Base-by-base conservation (phyloP, 2,329 filamentous ascomycete species). In the Claviceps sp. region DNA sequence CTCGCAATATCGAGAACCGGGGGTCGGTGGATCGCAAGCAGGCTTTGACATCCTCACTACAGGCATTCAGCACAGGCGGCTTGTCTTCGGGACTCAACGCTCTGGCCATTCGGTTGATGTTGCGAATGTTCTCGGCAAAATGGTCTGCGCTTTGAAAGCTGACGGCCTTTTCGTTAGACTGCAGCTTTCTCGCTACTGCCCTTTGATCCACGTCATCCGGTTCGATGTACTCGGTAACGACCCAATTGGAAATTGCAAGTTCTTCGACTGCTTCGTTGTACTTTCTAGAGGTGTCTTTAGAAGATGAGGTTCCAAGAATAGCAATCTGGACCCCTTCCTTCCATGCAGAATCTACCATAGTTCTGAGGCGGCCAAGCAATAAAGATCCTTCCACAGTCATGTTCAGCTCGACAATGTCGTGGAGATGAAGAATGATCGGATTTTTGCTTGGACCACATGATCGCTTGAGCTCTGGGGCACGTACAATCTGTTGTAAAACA, bases 361-460 rank as follows among this genome's bases (percentile, higher is more conserved):
- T 76, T 50, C 87, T 81, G 13, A 98, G 70, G 54, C 84, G 81
- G 42, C 74, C 71, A 7, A 96, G 69, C 36, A 97, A 77, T 22
- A 78, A 75, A 2, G 78, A 74, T 11, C 89, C 88, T 53, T 88
- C 81, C 5, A 77, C 65, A 1, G 85, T 83, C 61, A 78, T 77
- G 59, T 77, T 80, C 8, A 98, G 73, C 56, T 94, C 87, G 50
- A 86, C 81, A 61, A 89, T 86, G 63, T 97, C 88, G 62, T 86
- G 80, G 13, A 95, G 70, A 59, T 88, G 88, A 41, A 94, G 73
- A 53, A 97, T 82, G 7, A 89, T 74, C 24, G 74, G 74, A 22
- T 64, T 73, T 73, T 24, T 20, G 48, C n/a, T 22, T 9, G 62
- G 60, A 59, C 63, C 60, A 6, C 57, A 47, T 30, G 57, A 58